phyloP scores from a whole-genome alignment of 2,329 filamentous ascomycete genomes.

The Penicillium sp. region DNA sequence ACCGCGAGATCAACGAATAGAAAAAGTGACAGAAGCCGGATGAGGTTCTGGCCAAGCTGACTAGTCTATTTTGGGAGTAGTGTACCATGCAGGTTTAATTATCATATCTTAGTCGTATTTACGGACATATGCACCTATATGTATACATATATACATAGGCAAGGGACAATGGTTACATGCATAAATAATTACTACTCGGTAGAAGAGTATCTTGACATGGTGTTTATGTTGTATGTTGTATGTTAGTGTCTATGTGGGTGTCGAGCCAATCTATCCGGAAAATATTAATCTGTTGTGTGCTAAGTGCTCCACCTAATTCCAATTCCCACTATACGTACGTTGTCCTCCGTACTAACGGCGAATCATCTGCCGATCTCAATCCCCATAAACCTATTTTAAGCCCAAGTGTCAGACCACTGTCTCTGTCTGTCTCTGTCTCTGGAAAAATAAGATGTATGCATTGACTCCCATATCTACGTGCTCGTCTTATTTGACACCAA shows the following conservation, averaged over 20 bases:
- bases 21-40: conserved; percentile 5
- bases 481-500: conserved; percentile 5
- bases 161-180: neutral
- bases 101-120: neutral
- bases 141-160: neutral
- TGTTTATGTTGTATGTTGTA: neutral
- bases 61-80: conserved; percentile 14
- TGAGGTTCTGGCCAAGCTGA: conserved; percentile 15
- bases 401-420: neutral
- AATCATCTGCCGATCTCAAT: conserved; percentile 7
- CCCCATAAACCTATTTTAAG: conserved; percentile 7
- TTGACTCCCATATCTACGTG: conserved; percentile 9
- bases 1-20: conserved; percentile 13
- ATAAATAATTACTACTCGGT: neutral
- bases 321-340: neutral
- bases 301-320: neutral
- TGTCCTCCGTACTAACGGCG: neutral
- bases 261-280: neutral
- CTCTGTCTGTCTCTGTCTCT: neutral
- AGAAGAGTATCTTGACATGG: neutral
- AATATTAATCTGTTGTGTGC: neutral
- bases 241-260: neutral
- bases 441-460: neutral
- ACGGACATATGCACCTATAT: too few relatives aligned
- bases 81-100: conserved; percentile 23